A percentile compares a stretch with the other conserved stretches of the same genome.
Conservation (phyloP, 106 monocot species). For the Posidonia australis region DNA sequence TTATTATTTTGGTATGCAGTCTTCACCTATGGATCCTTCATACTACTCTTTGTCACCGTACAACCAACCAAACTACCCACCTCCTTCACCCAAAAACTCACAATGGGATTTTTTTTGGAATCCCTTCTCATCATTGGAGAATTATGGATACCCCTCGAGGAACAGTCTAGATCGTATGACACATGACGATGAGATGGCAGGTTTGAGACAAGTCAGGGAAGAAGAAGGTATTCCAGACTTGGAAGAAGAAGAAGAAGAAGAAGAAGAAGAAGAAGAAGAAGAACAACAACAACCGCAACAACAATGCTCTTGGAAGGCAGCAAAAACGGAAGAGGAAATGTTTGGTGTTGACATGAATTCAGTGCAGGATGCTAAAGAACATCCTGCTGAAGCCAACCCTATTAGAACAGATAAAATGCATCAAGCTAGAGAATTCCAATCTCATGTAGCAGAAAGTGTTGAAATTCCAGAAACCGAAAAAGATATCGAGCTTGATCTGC, state of each 20-base stretch:
- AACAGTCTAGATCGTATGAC: constrained; percentile 22
- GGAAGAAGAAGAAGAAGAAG: constrained; percentile 38
- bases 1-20: constrained; percentile 26
- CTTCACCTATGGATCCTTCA: constrained; percentile 23
- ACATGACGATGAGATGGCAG: constrained; percentile 45
- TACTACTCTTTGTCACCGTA: constrained; percentile 37
- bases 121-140: constrained; percentile 52
- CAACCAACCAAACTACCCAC: constrained; percentile 31
- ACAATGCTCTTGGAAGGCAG: neutral
- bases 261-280: constrained; percentile 34
- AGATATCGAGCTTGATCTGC: constrained; percentile 28
- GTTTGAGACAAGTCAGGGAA: constrained; percentile 38
- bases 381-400: constrained; percentile 3
- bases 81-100: constrained; percentile 43
- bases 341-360: constrained; percentile 4
- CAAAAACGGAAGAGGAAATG: constrained; percentile 1
- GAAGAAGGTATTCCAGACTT: constrained; percentile 76
- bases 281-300: constrained; percentile 1
- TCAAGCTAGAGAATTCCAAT: constrained; percentile 19
- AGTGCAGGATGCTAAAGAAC: neutral
- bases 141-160: constrained; percentile 21
- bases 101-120: constrained; percentile 89
- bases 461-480: constrained; percentile 16
- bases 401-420: constrained; percentile 9
- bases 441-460: constrained; percentile 17